These are phyloP conservation scores for Fraxinus excelsior DNA, from an alignment of 257 asterid genomes.

Conservation along the genomic window DNA sequence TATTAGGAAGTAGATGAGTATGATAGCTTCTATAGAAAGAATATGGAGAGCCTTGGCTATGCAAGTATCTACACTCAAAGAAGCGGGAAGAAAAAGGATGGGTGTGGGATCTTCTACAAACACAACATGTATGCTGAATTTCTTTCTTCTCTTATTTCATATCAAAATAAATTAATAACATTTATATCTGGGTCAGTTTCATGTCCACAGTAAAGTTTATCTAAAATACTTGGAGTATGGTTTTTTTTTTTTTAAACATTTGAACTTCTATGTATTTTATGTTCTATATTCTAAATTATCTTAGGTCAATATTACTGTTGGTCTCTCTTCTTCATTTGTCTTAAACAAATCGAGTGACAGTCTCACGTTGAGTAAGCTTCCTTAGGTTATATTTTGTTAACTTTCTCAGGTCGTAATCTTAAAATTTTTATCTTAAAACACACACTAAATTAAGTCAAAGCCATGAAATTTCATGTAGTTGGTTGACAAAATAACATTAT, in stretches of 20 bases:
- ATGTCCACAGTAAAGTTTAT: neutral
- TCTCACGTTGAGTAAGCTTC: neutral
- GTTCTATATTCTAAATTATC: neutral
- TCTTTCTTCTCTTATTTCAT: slow-evolving; percentile 5
- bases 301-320: neutral
- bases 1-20: slow-evolving; percentile 90
- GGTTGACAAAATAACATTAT: slow-evolving; percentile 10
- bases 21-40: slow-evolving; percentile 73
- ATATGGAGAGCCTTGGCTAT: slow-evolving; percentile 80
- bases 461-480: neutral
- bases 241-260: neutral
- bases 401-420: neutral
- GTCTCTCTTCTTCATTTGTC: slow-evolving; percentile 4
- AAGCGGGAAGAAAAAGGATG: slow-evolving; percentile 88
- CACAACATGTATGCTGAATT: slow-evolving; percentile 49
- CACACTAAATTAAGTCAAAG: neutral
- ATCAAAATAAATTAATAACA: neutral
- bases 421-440: neutral
- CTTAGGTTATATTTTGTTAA: neutral
- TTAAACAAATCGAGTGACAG: neutral
- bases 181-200: neutral
- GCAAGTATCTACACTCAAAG: slow-evolving; percentile 77
- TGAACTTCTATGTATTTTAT: neutral
- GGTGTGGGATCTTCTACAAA: slow-evolving; percentile 88
- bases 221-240: neutral